Percentiles rank a stretch among this genome's conserved stretches.
phyloP scores from a whole-genome alignment of 495 filamentous ascomycete genomes.

The Neurospora sp. region DNA sequence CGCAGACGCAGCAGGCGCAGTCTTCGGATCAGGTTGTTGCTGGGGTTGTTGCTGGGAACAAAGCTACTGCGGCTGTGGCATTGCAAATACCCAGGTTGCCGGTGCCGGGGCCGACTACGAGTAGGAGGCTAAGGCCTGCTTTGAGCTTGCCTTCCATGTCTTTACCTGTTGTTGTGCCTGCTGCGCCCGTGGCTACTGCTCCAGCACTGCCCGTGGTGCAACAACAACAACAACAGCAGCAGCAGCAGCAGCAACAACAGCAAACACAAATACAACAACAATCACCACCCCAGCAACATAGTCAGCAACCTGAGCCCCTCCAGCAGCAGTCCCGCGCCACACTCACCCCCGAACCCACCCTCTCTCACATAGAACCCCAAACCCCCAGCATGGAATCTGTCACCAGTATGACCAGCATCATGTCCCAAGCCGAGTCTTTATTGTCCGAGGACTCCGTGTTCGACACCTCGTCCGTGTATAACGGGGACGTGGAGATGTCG shows the following conservation, averaged over 20 bases:
- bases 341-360: slow-evolving; percentile 8
- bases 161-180: background rate
- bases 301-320: background rate
- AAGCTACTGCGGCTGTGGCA: background rate
- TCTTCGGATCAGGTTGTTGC: background rate
- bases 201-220: background rate
- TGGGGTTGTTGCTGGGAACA: background rate
- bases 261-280: background rate
- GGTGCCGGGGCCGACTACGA: slow-evolving; percentile 3
- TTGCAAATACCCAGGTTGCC: background rate
- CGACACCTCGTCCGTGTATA: background rate
- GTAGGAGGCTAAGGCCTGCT: background rate
- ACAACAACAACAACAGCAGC: background rate
- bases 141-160: background rate
- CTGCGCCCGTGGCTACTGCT: background rate
- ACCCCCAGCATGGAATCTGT: slow-evolving; percentile 10
- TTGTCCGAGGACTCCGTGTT: background rate
- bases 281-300: background rate
- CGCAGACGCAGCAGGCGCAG: background rate
- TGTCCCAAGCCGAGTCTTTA: background rate
- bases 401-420: background rate
- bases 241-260: background rate
- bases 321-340: background rate
- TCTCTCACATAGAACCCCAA: slow-evolving; percentile 3
- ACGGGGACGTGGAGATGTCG: slow-evolving; percentile 34